Base-by-base conservation (phyloP, 2,329 filamentous ascomycete species). In the Cadophora luteo-olivacea region DNA sequence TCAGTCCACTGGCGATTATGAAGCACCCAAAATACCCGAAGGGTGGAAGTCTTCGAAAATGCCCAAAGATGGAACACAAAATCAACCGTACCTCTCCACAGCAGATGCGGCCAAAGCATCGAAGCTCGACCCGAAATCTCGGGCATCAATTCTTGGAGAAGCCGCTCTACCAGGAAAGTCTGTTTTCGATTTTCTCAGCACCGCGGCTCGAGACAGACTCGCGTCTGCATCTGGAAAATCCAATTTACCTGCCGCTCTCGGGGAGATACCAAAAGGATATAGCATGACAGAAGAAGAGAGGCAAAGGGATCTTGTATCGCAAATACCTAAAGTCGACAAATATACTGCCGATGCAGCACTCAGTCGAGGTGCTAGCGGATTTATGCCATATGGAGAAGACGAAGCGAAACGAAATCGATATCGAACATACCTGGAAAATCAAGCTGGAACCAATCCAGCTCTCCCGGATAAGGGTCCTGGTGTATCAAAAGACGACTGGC, bases 161-260 rank as follows among this genome's bases (percentile, higher is more conserved):
- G 84, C 87, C 49, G 86, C 88, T 45, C 83, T 98, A 0, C 94
- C 94, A 0, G 93, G 93, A 0, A 97, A 98, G 81, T 98, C 96
- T 0, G 90, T 99, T 2, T 99, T 98, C 78, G 94, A 98, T 80
- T 99, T 92, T 79, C 86, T 99, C 72, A 92, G 92, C 0, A 85
- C 92, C 0, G 86, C 91, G 41, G 89, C 92, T 3, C 89, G 96
- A 70, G 91, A 95, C 63, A 88, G 90, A 32, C 86, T 99, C 55
- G 93, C 86, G 3, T 85, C 88, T 12, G 89, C 89, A 0, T 93
- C 93, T 2, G 94, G 94, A 0, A 93, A 89, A 67, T 80, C 81
- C 2, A 87, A 95, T 75, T 86, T 99, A 2, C 96, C 96, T 0
- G 87, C 89, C 8, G 96, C 91, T 0, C 82, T 90, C 1, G 89